phyloP scores from a whole-genome alignment of 345 rosid genomes.

The Punica granatum region DNA sequence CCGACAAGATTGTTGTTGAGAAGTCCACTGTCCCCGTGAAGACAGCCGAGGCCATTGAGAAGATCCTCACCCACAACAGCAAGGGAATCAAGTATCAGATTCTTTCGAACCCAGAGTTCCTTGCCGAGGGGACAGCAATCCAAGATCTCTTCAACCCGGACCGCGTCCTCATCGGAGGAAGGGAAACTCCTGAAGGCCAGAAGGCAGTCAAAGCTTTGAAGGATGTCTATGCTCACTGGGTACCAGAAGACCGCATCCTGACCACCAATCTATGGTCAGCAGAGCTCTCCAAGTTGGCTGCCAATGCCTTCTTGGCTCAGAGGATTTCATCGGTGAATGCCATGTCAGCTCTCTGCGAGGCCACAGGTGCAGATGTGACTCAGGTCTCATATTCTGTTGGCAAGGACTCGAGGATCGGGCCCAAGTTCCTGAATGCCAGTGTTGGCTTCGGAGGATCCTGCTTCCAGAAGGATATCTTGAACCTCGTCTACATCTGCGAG shows the following conservation, averaged over 20 bases:
- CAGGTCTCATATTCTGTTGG: constrained; percentile 79
- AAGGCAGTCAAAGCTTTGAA: constrained; percentile 71
- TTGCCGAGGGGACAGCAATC: constrained; percentile 93
- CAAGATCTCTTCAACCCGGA: constrained; percentile 66
- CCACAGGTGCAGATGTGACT: constrained; percentile 76
- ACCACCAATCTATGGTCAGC: constrained; percentile 96
- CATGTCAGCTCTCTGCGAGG: constrained; percentile 90
- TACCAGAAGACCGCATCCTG: constrained; percentile 65
- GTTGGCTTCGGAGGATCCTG: constrained; percentile 93
- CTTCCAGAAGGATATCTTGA: constrained; percentile 84
- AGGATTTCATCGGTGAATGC: constrained; percentile 89
- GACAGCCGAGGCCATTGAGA: constrained; percentile 90
- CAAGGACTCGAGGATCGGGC: constrained; percentile 71
- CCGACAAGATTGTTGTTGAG: constrained; percentile 89
- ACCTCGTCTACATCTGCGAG: constrained; percentile 85
- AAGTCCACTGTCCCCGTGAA: constrained; percentile 94
- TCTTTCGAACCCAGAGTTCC: constrained; percentile 92
- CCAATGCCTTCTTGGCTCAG: constrained; percentile 89
- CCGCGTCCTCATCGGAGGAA: constrained; percentile 84
- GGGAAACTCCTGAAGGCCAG: constrained; percentile 87
- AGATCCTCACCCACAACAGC: constrained; percentile 83
- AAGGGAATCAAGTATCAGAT: constrained; percentile 92
- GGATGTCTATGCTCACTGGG: constrained; percentile 81
- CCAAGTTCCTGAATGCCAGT: constrained; percentile 79
- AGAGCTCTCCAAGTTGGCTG: constrained; percentile 92